A percentile compares a stretch with the other conserved stretches of the same genome.
These are phyloP conservation scores for Luffa aegyptiaca DNA, from an alignment of 306 rosid genomes.

Conservation along the genomic window DNA sequence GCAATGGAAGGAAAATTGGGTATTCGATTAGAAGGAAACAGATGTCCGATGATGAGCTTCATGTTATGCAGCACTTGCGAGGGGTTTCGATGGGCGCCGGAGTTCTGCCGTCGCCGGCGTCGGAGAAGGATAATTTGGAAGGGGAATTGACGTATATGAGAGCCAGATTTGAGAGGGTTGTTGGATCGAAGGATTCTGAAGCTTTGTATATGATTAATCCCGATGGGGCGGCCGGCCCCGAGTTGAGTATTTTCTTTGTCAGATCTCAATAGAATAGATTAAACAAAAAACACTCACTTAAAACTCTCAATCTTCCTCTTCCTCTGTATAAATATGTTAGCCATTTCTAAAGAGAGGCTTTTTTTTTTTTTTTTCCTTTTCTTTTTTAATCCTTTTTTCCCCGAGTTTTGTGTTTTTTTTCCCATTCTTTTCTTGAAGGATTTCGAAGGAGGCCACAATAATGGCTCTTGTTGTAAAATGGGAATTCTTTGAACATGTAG, in stretches of 20 bases:
- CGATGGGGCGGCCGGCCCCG: conserved; percentile 66
- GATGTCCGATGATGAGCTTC: conserved; percentile 76
- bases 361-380: background rate
- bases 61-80: conserved; percentile 80
- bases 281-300: background rate
- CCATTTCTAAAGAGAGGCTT: background rate
- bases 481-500: background rate
- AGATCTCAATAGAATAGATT: conserved; percentile 33
- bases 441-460: background rate
- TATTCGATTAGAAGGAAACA: conserved; percentile 67
- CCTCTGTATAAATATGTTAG: background rate
- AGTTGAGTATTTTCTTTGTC: conserved; percentile 80
- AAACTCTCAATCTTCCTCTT: background rate
- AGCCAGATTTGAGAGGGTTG: conserved; percentile 73
- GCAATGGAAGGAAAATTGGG: conserved; percentile 85
- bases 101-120: conserved; percentile 45
- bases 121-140: conserved; percentile 36
- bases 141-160: conserved; percentile 86
- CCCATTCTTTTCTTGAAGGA: background rate
- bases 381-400: background rate
- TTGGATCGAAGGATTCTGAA: conserved; percentile 88
- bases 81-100: conserved; percentile 99
- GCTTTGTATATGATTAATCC: conserved; percentile 87
- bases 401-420: background rate
- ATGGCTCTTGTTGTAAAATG: background rate